These are phyloP conservation scores for Sporopachydermia lactativora DNA, from an alignment of 805 yeast genomes.

Conservation along the genomic window DNA sequence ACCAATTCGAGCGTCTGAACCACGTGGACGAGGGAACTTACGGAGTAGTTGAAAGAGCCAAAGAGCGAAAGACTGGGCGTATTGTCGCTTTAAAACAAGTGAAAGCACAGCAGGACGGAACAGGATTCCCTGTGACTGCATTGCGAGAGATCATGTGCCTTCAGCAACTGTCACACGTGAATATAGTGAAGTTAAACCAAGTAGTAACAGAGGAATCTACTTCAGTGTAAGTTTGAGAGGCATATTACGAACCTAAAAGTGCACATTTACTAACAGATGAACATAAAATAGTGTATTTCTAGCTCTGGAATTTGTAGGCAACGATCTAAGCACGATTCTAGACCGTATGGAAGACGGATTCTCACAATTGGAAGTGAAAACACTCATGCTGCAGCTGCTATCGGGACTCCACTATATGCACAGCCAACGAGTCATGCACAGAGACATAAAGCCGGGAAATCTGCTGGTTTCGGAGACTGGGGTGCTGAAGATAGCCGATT, in stretches of 20 bases:
- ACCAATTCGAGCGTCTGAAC: slow-evolving; percentile 13
- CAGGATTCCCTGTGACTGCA: slow-evolving; percentile 56
- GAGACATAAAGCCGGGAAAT: slow-evolving; percentile 18
- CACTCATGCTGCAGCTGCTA: slow-evolving; percentile 15
- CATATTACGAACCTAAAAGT: too few species aligned
- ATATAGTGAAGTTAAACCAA: slow-evolving; percentile 38
- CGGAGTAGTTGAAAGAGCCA: slow-evolving; percentile 48
- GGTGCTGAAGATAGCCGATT: slow-evolving; percentile 15
- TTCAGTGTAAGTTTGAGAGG: slow-evolving; percentile 9
- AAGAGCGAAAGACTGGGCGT: slow-evolving; percentile 25
- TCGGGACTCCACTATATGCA: slow-evolving; percentile 15
- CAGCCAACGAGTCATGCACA: slow-evolving; percentile 13
- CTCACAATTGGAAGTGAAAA: slow-evolving; percentile 16
- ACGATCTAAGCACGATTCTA: slow-evolving; percentile 15
- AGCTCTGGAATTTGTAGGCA: slow-evolving; percentile 19
- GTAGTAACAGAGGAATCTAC: slow-evolving; percentile 29
- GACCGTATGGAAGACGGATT: slow-evolving; percentile 15
- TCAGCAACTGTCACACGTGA: slow-evolving; percentile 32
- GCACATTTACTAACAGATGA: too few species aligned
- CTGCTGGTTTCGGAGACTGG: slow-evolving; percentile 13
- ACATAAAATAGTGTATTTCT: slow-evolving; percentile 12
- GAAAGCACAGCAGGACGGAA: slow-evolving; percentile 32
- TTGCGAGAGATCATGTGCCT: slow-evolving; percentile 50
- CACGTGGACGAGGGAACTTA: slow-evolving; percentile 24
- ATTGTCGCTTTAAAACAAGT: slow-evolving; percentile 49